Percentiles rank a stretch among this genome's conserved stretches.
Conservation (phyloP, 177 flowering plant genomes). For the Vitis hybrid region DNA sequence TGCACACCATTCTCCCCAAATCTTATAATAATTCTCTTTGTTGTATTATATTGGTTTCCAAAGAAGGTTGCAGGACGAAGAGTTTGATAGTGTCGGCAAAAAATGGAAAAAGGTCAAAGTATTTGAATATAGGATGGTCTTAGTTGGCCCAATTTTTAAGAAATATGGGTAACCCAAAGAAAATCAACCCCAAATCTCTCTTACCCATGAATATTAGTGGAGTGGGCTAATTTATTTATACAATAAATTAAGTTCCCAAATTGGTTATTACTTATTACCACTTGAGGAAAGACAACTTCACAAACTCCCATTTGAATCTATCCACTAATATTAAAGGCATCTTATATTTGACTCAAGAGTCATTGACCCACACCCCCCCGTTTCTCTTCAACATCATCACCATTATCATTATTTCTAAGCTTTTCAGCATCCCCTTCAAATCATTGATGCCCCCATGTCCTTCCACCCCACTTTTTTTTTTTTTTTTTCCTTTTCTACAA, state of each 20-base stretch:
- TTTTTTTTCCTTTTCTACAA: too few species aligned
- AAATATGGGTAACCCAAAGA: neutral
- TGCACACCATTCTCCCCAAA: too few species aligned
- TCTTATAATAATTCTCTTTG: too few species aligned
- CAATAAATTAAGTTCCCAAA: too few species aligned
- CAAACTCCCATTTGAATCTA: neutral
- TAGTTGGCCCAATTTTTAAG: neutral
- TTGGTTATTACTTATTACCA: neutral
- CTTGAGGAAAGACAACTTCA: neutral
- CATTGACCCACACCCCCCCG: neutral
- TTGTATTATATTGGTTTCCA: too few species aligned
- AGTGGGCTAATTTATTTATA: neutral
- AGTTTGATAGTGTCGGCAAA: neutral
- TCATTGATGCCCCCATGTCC: neutral
- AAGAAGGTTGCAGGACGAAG: neutral
- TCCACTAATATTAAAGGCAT: neutral
- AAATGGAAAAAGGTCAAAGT: neutral
- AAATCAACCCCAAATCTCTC: slow-evolving; percentile 12
- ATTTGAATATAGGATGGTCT: neutral
- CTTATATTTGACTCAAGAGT: too few species aligned
- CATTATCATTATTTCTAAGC: neutral
- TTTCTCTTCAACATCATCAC: neutral
- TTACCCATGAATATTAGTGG: neutral
- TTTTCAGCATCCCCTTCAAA: neutral
- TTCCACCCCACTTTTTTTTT: too few species aligned